A percentile compares a stretch with the other conserved stretches of the same genome.
phyloP scores from a whole-genome alignment of 129 eudicot genomes.

The Apium graveolens region DNA sequence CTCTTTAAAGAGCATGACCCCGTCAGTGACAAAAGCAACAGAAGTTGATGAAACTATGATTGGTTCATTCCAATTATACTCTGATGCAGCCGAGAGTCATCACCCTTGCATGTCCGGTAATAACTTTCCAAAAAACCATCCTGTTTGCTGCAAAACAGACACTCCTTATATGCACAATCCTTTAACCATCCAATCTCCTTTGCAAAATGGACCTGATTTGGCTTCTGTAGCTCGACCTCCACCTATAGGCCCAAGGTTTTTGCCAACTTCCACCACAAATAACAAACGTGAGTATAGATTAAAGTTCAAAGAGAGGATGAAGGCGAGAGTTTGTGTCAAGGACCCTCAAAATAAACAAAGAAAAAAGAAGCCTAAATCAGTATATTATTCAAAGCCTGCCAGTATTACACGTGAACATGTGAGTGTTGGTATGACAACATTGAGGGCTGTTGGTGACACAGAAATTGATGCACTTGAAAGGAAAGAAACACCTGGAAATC shows the following conservation, averaged over 20 bases:
- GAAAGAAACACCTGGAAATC: neutral
- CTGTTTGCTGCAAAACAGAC: constrained; percentile 6
- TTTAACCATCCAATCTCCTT: neutral
- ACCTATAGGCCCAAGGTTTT: neutral
- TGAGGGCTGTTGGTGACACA: neutral
- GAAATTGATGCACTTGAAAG: neutral
- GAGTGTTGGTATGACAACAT: neutral
- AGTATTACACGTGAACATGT: constrained; percentile 11
- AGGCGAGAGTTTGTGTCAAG: constrained; percentile 12
- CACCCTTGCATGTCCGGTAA: neutral
- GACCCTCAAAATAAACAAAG: neutral
- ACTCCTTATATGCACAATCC: constrained; percentile 4
- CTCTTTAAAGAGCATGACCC: constrained; percentile 8
- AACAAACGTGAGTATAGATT: constrained; percentile 5
- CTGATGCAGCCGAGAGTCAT: constrained; percentile 1
- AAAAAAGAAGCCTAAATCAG: constrained; percentile 17
- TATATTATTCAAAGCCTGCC: constrained; percentile 1
- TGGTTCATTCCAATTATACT: constrained; percentile 3
- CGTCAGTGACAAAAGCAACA: constrained; percentile 3
- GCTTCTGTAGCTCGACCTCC: constrained; percentile 10
- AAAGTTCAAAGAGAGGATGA: constrained; percentile 10
- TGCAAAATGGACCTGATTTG: constrained; percentile 12
- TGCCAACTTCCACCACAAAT: constrained; percentile 5
- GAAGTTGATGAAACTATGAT: constrained; percentile 3
- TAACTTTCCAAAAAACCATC: neutral